phyloP scores from a whole-genome alignment of 306 rosid genomes.

The Citrullus amarus region DNA sequence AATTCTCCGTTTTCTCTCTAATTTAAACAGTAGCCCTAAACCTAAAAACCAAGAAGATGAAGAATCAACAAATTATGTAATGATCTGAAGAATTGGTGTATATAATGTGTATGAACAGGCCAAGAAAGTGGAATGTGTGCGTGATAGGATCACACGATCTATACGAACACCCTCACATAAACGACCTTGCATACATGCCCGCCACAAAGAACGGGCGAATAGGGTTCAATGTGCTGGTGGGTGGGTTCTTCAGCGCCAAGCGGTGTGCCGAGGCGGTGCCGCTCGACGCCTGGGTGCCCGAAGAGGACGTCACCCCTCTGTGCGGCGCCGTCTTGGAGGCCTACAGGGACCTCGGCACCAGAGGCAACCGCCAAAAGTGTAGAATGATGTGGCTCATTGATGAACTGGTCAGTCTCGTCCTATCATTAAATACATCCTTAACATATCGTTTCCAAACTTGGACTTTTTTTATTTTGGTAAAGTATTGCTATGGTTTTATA shows the following conservation, averaged over 20 bases:
- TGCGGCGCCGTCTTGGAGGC: conserved; percentile 80
- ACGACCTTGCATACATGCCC: conserved; percentile 98
- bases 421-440: not conserved
- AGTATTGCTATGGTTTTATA: no score
- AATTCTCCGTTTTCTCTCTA: not conserved
- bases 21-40: not conserved
- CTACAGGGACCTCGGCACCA: conserved; percentile 75
- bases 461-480: no score
- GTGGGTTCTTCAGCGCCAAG: conserved; percentile 92
- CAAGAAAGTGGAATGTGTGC: conserved; percentile 97
- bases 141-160: conserved; percentile 94
- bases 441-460: not conserved
- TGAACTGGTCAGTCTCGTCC: conserved; percentile 46
- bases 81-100: not conserved
- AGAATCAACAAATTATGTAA: not conserved
- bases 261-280: conserved; percentile 84
- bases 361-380: conserved; percentile 84
- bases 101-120: conserved; percentile 38
- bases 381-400: conserved; percentile 99
- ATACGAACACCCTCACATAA: conserved; percentile 90
- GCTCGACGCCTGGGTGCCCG: conserved; percentile 91
- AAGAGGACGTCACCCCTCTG: conserved; percentile 57
- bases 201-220: conserved; percentile 63
- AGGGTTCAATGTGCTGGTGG: conserved; percentile 85
- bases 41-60: not conserved